Evolutionary conservation across 2,329 filamentous ascomycete genomes (phyloP).

Genomic region (Fusarium globosum): DNA sequence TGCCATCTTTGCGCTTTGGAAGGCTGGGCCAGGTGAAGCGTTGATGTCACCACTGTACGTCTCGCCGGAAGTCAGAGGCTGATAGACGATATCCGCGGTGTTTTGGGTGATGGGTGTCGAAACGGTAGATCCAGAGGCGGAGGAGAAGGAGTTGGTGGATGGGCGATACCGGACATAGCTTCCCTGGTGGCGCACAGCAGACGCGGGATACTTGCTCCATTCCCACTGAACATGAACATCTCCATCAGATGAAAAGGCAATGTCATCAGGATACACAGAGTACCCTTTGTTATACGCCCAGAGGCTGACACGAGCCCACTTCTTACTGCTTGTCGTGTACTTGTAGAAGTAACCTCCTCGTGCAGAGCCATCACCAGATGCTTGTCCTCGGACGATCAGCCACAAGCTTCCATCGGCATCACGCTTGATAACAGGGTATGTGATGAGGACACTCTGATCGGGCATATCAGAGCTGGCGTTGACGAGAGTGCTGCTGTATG

Average conservation of each 20-base stretch:
- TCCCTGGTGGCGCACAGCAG: conserved; percentile 41
- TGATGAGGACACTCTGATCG: conserved; percentile 27
- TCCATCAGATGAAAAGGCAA: conserved; percentile 43
- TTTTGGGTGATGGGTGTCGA: conserved; percentile 15
- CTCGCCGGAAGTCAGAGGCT: conserved; percentile 39
- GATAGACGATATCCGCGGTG: conserved; percentile 17
- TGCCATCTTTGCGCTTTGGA: conserved; percentile 19
- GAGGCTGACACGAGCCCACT: conserved; percentile 3
- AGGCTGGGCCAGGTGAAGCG: conserved; percentile 1
- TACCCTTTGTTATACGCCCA: conserved; percentile 41
- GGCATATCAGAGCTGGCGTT: conserved; percentile 38
- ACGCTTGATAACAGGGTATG: conserved; percentile 25
- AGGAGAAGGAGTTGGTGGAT: conserved; percentile 32
- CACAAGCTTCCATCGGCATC: conserved; percentile 8
- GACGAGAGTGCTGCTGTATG: conserved; percentile 38
- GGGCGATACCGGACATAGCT: conserved; percentile 42
- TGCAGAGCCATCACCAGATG: conserved; percentile 7
- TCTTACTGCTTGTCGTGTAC: background rate
- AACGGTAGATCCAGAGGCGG: conserved; percentile 18
- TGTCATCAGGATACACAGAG: conserved; percentile 44
- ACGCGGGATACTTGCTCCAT: conserved; percentile 44
- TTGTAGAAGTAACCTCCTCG: conserved; percentile 27
- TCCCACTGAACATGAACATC: conserved; percentile 45
- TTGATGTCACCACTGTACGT: conserved; percentile 20
- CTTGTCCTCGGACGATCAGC: conserved; percentile 22